These are phyloP conservation scores for Cryptococcus sp. DNA, from an alignment of 1,284 basidiomycete species.

Conservation along the genomic window DNA sequence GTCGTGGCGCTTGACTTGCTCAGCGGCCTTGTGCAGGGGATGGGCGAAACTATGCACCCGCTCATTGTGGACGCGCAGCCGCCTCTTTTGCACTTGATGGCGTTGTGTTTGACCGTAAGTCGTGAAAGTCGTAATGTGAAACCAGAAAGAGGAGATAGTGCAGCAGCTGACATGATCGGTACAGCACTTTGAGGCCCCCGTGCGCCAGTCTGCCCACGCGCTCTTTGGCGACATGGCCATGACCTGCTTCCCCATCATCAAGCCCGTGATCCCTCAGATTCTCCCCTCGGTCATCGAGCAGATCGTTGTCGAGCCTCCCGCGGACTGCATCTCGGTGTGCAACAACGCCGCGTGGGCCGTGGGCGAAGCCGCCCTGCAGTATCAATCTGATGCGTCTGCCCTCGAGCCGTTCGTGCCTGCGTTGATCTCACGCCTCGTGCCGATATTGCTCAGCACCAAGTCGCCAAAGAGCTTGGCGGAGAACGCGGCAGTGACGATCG, in stretches of 20 bases:
- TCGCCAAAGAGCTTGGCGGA: conserved; percentile 92
- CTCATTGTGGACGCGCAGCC: conserved; percentile 68
- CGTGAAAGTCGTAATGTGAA: too few species aligned
- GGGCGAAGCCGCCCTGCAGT: conserved; percentile 90
- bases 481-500: conserved; percentile 99
- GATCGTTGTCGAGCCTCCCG: conserved; percentile 66
- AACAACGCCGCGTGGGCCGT: conserved; percentile 99
- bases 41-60: conserved; percentile 71
- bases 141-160: too few species aligned
- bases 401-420: conserved; percentile 86
- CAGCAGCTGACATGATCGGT: neutral
- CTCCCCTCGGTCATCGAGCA: conserved; percentile 88
- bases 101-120: conserved; percentile 70
- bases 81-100: conserved; percentile 71
- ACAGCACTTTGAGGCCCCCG: conserved; percentile 82
- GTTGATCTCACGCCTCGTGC: conserved; percentile 82
- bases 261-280: conserved; percentile 77
- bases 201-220: conserved; percentile 94
- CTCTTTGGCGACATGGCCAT: conserved; percentile 97
- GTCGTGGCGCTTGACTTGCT: conserved; percentile 95
- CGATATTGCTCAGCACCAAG: conserved; percentile 84
- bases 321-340: conserved; percentile 92
- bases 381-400: conserved; percentile 51
- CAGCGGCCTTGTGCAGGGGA: conserved; percentile 91
- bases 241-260: conserved; percentile 74